phyloP scores from a whole-genome alignment of 1,284 basidiomycete genomes.

The Fomitiporia mediterranea region DNA sequence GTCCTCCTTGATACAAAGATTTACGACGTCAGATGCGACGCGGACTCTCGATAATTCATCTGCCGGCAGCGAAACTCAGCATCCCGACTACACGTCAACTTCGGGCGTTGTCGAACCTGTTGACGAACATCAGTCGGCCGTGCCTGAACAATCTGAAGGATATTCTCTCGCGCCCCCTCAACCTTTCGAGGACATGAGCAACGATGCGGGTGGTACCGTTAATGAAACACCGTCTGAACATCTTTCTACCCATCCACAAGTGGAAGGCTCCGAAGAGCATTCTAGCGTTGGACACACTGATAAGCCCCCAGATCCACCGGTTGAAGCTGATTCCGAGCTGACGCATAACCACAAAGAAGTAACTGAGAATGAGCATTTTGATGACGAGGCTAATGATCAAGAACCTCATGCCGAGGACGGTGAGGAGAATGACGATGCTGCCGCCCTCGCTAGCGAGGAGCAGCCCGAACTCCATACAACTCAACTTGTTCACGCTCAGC shows the following conservation, averaged over 20 bases:
- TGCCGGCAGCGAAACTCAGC: not conserved
- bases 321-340: not conserved
- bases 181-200: not conserved
- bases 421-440: not conserved
- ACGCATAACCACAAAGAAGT: not conserved
- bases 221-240: not conserved
- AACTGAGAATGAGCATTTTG: not conserved
- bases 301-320: not conserved
- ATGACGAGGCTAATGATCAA: too few relatives aligned
- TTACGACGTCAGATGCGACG: not conserved
- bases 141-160: not conserved
- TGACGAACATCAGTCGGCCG: not conserved
- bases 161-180: not conserved
- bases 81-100: not conserved
- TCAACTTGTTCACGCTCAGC: slow-evolving; percentile 3
- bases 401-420: not conserved
- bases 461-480: not conserved
- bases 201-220: not conserved
- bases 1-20: not conserved
- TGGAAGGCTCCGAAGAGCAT: not conserved
- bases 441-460: slow-evolving; percentile 1
- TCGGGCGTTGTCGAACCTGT: not conserved
- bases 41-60: not conserved
- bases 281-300: not conserved
- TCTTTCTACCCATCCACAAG: not conserved